Percentiles rank a stretch among this genome's conserved stretches.
phyloP scores from a whole-genome alignment of 2,329 filamentous ascomycete genomes.

The Alternaria gaisen region DNA sequence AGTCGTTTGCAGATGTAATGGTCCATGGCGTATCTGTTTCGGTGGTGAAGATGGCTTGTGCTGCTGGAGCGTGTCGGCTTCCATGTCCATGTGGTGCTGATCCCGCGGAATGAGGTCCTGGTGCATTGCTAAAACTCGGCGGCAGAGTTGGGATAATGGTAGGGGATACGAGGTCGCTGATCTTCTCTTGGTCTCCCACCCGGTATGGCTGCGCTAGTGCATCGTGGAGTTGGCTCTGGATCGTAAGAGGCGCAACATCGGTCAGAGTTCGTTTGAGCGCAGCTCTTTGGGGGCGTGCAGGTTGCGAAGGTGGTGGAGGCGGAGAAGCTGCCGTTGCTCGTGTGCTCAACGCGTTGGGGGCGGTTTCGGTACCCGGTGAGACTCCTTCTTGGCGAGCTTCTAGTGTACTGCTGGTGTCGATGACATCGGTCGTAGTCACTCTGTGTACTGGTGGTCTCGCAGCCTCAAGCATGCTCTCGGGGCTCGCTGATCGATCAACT shows the following conservation, averaged over 20 bases:
- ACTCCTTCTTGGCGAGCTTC: slow-evolving; percentile 25
- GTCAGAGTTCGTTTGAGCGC: slow-evolving; percentile 88
- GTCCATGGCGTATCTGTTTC: slow-evolving; percentile 91
- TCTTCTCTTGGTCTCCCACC: slow-evolving; percentile 58
- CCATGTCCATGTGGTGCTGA: slow-evolving; percentile 78
- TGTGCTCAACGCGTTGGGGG: slow-evolving; percentile 35
- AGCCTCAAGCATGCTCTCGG: slow-evolving; percentile 49
- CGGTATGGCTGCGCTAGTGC: slow-evolving; percentile 84
- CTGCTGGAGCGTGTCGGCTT: slow-evolving; percentile 87
- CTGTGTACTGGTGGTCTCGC: slow-evolving; percentile 30
- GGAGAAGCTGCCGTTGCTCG: slow-evolving; percentile 26
- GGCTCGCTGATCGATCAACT: slow-evolving; percentile 59
- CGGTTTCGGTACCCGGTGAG: slow-evolving; percentile 32
- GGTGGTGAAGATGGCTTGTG: slow-evolving; percentile 98
- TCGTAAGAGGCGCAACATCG: slow-evolving; percentile 75
- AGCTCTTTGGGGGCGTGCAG: slow-evolving; percentile 57
- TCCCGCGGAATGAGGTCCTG: slow-evolving; percentile 49
- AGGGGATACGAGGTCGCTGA: slow-evolving; percentile 57
- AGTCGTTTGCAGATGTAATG: slow-evolving; percentile 93
- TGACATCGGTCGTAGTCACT: slow-evolving; percentile 17
- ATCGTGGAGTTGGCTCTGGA: slow-evolving; percentile 86
- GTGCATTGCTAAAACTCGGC: slow-evolving; percentile 41
- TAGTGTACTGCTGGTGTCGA: slow-evolving; percentile 16
- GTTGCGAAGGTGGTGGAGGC: slow-evolving; percentile 33
- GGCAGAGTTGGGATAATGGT: slow-evolving; percentile 54